phyloP scores from a whole-genome alignment of 495 filamentous ascomycete genomes.

The Penicillium maclennaniae region DNA sequence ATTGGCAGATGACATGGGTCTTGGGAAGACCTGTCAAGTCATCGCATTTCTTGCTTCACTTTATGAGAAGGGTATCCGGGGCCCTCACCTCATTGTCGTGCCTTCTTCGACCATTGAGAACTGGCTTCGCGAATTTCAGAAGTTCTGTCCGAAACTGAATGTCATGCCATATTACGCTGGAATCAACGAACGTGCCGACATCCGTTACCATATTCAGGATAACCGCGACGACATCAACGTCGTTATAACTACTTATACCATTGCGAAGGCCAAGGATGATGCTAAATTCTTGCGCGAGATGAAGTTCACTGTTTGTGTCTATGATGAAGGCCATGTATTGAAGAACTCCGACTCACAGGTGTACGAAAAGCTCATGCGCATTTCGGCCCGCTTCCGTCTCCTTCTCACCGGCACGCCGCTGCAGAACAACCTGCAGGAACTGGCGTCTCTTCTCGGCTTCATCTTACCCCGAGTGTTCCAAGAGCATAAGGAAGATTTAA shows the following conservation, averaged over 20 bases:
- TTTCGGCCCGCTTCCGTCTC: constrained; percentile 72
- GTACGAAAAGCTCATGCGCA: constrained; percentile 75
- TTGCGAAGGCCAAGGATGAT: constrained; percentile 61
- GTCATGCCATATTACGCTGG: constrained; percentile 80
- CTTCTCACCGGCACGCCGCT: constrained; percentile 90
- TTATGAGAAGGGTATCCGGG: constrained; percentile 59
- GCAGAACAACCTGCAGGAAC: constrained; percentile 92
- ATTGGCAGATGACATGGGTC: constrained; percentile 95
- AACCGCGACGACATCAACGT: constrained; percentile 69
- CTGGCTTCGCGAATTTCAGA: constrained; percentile 86
- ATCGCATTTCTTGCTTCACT: constrained; percentile 88
- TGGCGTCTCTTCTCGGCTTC: constrained; percentile 83
- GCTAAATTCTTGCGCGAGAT: constrained; percentile 65
- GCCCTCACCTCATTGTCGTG: constrained; percentile 85
- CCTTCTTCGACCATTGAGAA: constrained; percentile 92
- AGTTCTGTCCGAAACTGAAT: constrained; percentile 72
- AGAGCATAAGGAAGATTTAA: constrained; percentile 66
- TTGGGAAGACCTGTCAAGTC: constrained; percentile 96
- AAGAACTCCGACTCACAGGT: constrained; percentile 79
- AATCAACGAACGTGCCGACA: constrained; percentile 57
- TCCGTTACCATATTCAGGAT: constrained; percentile 62
- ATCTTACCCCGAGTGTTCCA: constrained; percentile 82
- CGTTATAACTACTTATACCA: constrained; percentile 85
- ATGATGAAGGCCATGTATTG: constrained; percentile 88
- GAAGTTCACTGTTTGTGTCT: constrained; percentile 67